phyloP scores from a whole-genome alignment of 2,329 filamentous ascomycete genomes.

The Pseudogymnoascus sp. region DNA sequence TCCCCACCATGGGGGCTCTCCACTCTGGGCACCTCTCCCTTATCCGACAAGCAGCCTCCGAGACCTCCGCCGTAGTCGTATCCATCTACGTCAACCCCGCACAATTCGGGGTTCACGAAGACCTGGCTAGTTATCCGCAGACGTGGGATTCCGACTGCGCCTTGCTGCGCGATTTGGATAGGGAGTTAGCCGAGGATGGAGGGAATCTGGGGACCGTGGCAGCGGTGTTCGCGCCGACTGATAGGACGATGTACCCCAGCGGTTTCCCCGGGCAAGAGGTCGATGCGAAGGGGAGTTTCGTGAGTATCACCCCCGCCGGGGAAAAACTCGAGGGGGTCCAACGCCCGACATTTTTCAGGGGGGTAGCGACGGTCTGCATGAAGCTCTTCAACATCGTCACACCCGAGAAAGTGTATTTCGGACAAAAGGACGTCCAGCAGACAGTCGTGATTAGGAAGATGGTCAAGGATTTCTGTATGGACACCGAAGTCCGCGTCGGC shows the following conservation, averaged over 20 bases:
- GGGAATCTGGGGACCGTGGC: conserved; percentile 57
- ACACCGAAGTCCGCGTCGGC: conserved; percentile 64
- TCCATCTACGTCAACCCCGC: conserved; percentile 95
- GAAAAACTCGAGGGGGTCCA: conserved; percentile 75
- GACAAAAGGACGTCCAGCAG: conserved; percentile 96
- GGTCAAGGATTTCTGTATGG: conserved; percentile 78
- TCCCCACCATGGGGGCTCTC: conserved; percentile 97
- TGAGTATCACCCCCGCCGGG: conserved; percentile 79
- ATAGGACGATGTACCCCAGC: conserved; percentile 78
- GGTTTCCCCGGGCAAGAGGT: conserved; percentile 65
- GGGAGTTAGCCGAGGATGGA: conserved; percentile 57
- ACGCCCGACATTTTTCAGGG: conserved; percentile 89
- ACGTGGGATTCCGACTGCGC: conserved; percentile 75
- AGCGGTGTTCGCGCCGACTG: conserved; percentile 80
- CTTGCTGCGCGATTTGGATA: conserved; percentile 58
- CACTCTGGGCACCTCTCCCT: conserved; percentile 84
- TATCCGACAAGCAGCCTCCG: conserved; percentile 70
- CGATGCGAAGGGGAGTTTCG: conserved; percentile 75
- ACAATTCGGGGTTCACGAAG: conserved; percentile 85
- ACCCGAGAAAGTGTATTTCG: conserved; percentile 79
- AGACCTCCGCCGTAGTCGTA: conserved; percentile 81
- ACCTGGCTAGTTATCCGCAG: conserved; percentile 79
- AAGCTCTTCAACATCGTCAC: conserved; percentile 80
- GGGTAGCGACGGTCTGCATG: conserved; percentile 93
- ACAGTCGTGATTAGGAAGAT: conserved; percentile 81